A percentile compares a stretch with the other conserved stretches of the same genome.
Evolutionary conservation across 768 basidiomycete species (phyloP).

Genomic region (Postia placenta): DNA sequence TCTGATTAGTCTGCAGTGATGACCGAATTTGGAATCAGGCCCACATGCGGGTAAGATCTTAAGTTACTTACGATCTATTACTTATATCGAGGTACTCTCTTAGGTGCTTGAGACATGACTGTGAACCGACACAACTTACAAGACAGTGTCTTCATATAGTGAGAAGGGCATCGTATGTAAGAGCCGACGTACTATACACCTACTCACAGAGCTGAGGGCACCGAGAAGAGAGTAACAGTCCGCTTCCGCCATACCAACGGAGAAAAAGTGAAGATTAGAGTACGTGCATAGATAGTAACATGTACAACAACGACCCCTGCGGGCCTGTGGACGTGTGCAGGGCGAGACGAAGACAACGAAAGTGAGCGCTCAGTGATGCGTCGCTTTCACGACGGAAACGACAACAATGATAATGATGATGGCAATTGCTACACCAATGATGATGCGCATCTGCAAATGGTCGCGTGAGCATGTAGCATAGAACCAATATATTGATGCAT

Average conservation of each 20-base stretch:
- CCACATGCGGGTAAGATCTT: too few relatives aligned
- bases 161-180: too few relatives aligned
- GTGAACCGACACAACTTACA: too few relatives aligned
- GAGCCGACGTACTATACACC: too few relatives aligned
- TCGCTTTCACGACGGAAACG: constrained; percentile 89
- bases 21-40: too few relatives aligned
- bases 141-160: too few relatives aligned
- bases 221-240: background rate
- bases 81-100: too few relatives aligned
- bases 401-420: constrained; percentile 95
- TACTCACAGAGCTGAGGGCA: too few relatives aligned
- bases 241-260: background rate
- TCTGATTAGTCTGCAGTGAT: too few relatives aligned
- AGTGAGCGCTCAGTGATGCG: constrained; percentile 25
- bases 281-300: constrained; percentile 6
- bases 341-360: background rate
- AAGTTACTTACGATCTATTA: too few relatives aligned
- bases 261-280: constrained; percentile 1
- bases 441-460: constrained; percentile 79
- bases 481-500: constrained; percentile 15
- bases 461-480: constrained; percentile 6
- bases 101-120: too few relatives aligned
- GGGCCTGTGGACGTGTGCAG: background rate
- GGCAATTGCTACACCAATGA: constrained; percentile 85
- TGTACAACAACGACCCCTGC: background rate